phyloP scores from a whole-genome alignment of 805 yeast genomes.

The Teunomyces kruisii region DNA sequence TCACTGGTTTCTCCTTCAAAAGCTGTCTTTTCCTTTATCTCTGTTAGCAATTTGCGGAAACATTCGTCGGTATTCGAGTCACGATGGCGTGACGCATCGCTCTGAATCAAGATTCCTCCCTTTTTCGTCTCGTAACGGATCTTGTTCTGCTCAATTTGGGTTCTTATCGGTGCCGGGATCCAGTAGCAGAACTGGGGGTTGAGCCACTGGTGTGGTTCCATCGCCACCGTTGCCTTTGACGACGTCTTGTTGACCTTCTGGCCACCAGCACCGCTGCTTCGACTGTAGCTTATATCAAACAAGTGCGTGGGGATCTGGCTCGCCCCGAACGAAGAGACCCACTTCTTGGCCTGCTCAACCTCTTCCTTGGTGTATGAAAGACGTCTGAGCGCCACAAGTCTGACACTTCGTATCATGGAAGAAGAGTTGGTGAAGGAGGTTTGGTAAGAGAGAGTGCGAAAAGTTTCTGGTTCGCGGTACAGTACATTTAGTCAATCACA shows the following conservation, averaged over 20 bases:
- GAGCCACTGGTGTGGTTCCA: slow-evolving; percentile 45
- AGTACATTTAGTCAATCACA: too few relatives aligned
- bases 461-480: too few relatives aligned
- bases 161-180: slow-evolving; percentile 56
- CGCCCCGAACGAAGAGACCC: slow-evolving; percentile 38
- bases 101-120: slow-evolving; percentile 58
- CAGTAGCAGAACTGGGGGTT: slow-evolving; percentile 43
- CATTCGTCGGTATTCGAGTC: slow-evolving; percentile 59
- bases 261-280: slow-evolving; percentile 87
- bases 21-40: slow-evolving; percentile 46
- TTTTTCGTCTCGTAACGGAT: slow-evolving; percentile 56
- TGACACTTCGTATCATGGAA: background rate
- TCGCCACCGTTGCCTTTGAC: slow-evolving; percentile 62
- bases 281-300: slow-evolving; percentile 47
- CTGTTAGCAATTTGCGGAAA: slow-evolving; percentile 54
- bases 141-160: slow-evolving; percentile 36
- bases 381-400: background rate
- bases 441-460: too few relatives aligned
- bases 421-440: background rate
- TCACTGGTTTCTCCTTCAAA: slow-evolving; percentile 50
- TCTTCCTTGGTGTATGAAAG: slow-evolving; percentile 18
- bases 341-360: slow-evolving; percentile 34
- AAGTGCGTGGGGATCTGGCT: slow-evolving; percentile 42
- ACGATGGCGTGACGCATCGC: slow-evolving; percentile 60
- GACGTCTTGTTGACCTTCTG: slow-evolving; percentile 78